Evolutionary conservation across 176 grass and related monocot species (phyloP).

Genomic region (Eragrostis curvula): DNA sequence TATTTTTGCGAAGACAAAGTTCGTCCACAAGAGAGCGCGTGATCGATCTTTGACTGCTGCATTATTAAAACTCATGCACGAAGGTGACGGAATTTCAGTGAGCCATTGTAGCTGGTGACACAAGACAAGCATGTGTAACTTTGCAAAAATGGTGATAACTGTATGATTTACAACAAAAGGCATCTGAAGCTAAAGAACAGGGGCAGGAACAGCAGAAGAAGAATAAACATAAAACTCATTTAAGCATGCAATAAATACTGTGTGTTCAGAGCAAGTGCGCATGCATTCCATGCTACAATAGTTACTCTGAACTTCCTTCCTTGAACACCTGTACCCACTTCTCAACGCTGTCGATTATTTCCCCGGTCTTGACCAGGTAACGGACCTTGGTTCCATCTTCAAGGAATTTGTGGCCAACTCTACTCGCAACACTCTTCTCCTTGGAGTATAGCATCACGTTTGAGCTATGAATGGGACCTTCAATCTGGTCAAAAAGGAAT

Average conservation of each 20-base stretch:
- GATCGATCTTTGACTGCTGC: background rate
- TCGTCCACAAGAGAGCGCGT: background rate
- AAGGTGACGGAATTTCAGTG: background rate
- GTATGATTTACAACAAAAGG: slow-evolving; percentile 46
- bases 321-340: slow-evolving; percentile 82
- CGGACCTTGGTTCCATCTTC: slow-evolving; percentile 85
- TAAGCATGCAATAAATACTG: slow-evolving; percentile 9
- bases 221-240: slow-evolving; percentile 30
- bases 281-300: background rate
- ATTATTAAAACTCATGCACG: background rate
- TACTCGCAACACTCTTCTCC: slow-evolving; percentile 82
- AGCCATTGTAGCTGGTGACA: slow-evolving; percentile 2
- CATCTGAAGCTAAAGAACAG: slow-evolving; percentile 4
- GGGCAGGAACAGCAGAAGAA: background rate
- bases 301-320: slow-evolving; percentile 55
- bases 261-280: slow-evolving; percentile 1
- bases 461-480: slow-evolving; percentile 95
- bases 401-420: slow-evolving; percentile 82
- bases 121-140: background rate
- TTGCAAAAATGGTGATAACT: slow-evolving; percentile 21
- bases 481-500: slow-evolving; percentile 57
- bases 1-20: background rate
- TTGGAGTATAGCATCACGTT: slow-evolving; percentile 96
- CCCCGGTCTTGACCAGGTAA: slow-evolving; percentile 85
- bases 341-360: slow-evolving; percentile 78